These are phyloP conservation scores for Saccharomycodes ludwigii DNA, from an alignment of 805 yeast genomes.

Conservation along the genomic window DNA sequence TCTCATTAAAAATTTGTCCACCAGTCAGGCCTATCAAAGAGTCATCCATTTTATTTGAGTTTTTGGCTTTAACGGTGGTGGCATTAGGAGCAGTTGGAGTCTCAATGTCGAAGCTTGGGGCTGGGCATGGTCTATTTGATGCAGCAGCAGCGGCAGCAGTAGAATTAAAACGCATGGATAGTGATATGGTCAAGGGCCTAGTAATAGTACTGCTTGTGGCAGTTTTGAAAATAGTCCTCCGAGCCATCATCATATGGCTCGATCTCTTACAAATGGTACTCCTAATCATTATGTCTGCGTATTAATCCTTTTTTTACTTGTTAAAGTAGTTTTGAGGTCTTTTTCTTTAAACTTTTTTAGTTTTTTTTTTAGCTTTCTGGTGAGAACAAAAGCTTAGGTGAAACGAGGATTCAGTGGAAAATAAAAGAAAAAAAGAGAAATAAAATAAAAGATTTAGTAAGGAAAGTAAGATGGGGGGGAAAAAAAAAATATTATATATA, in stretches of 20 bases:
- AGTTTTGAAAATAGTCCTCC: conserved; percentile 1
- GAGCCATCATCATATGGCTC: conserved; percentile 1
- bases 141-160: conserved; percentile 5
- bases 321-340: too few relatives aligned
- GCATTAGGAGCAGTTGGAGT: conserved; percentile 10
- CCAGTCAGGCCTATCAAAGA: conserved; percentile 95
- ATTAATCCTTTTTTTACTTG: too few relatives aligned
- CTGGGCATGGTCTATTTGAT: conserved; percentile 22
- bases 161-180: conserved; percentile 8
- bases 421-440: too few relatives aligned
- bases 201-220: conserved; percentile 6
- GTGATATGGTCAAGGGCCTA: conserved; percentile 8
- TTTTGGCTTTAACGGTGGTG: conserved; percentile 5
- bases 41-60: conserved; percentile 43
- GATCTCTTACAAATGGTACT: conserved; percentile 1
- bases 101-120: conserved; percentile 23
- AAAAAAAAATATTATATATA: too few relatives aligned
- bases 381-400: too few relatives aligned
- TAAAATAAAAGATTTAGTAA: too few relatives aligned
- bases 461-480: too few relatives aligned
- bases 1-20: conserved; percentile 96
- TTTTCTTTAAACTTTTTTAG: too few relatives aligned
- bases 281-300: not conserved
- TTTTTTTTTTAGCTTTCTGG: too few relatives aligned
- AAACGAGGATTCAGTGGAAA: too few relatives aligned